A percentile compares a stretch with the other conserved stretches of the same genome.
phyloP scores from a whole-genome alignment of 2,329 filamentous ascomycete genomes.

The Arthrobotrys sphaeroides region DNA sequence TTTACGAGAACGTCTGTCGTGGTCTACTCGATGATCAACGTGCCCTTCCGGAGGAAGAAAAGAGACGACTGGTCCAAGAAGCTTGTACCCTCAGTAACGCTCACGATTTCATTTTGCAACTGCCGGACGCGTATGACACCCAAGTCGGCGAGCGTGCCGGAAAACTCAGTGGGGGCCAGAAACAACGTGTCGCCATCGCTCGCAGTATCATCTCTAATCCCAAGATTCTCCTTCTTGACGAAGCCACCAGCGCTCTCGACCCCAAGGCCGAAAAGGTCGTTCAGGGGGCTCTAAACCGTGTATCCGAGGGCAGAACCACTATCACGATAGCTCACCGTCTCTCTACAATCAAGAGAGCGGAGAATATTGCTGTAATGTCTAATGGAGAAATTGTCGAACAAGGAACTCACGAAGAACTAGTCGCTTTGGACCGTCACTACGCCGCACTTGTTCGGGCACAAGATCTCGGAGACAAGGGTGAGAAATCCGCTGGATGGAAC shows the following conservation, averaged over 20 bases:
- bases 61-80: slow-evolving; percentile 69
- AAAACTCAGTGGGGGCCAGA: slow-evolving; percentile 83
- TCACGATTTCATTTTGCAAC: slow-evolving; percentile 73
- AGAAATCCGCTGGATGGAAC: slow-evolving; percentile 32
- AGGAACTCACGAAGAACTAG: slow-evolving; percentile 77
- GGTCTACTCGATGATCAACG: slow-evolving; percentile 65
- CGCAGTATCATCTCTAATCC: slow-evolving; percentile 75
- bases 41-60: slow-evolving; percentile 65
- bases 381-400: slow-evolving; percentile 76
- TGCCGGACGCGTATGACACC: slow-evolving; percentile 75
- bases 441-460: slow-evolving; percentile 73
- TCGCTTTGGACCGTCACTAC: slow-evolving; percentile 72
- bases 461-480: slow-evolving; percentile 64
- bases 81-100: slow-evolving; percentile 75
- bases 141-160: slow-evolving; percentile 79
- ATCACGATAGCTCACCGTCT: slow-evolving; percentile 82
- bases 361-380: slow-evolving; percentile 79
- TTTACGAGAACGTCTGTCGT: slow-evolving; percentile 71
- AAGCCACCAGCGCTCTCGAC: slow-evolving; percentile 76
- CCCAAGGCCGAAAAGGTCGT: slow-evolving; percentile 68
- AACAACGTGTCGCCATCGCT: slow-evolving; percentile 82
- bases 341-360: slow-evolving; percentile 78
- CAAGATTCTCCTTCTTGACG: slow-evolving; percentile 75
- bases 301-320: slow-evolving; percentile 72
- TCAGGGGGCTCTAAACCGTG: slow-evolving; percentile 69